phyloP scores from a whole-genome alignment of 495 filamentous ascomycete species.

The Aspergillus sclerotiicarbonarius region DNA sequence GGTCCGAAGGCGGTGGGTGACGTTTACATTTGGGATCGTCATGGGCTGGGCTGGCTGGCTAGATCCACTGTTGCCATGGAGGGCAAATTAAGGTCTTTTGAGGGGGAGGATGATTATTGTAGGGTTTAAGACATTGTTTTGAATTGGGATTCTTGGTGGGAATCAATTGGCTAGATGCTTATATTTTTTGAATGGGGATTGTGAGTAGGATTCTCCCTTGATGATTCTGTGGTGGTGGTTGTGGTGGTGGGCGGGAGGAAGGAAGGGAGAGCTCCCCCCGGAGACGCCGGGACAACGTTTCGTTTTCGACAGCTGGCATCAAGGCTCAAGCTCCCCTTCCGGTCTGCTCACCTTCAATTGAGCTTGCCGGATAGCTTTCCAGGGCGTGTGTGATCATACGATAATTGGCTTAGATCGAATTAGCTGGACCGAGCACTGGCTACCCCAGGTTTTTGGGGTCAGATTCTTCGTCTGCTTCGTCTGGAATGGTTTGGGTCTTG shows the following conservation, averaged over 20 bases:
- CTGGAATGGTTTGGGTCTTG: no score
- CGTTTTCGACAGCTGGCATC: conserved; percentile 8
- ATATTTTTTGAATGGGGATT: not conserved
- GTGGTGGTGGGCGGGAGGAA: not conserved
- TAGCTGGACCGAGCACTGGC: not conserved
- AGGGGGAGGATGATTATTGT: no score
- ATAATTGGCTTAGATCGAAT: not conserved
- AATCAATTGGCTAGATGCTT: not conserved
- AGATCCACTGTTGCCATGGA: not conserved
- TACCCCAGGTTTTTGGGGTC: not conserved
- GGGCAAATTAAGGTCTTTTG: no score
- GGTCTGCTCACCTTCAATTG: not conserved
- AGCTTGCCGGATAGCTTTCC: not conserved
- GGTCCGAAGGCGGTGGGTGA: no score
- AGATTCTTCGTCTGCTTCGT: no score
- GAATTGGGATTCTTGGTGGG: not conserved
- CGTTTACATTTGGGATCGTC: no score
- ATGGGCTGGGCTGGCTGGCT: no score
- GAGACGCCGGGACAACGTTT: not conserved
- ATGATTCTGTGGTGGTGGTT: not conserved
- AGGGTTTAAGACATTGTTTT: not conserved
- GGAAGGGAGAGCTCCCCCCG: not conserved
- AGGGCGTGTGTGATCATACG: not conserved
- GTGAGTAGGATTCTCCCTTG: not conserved
- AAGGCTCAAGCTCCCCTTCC: not conserved